Evolutionary conservation across 345 rosid genomes (phyloP).

Genomic region (Kandelia obovata): DNA sequence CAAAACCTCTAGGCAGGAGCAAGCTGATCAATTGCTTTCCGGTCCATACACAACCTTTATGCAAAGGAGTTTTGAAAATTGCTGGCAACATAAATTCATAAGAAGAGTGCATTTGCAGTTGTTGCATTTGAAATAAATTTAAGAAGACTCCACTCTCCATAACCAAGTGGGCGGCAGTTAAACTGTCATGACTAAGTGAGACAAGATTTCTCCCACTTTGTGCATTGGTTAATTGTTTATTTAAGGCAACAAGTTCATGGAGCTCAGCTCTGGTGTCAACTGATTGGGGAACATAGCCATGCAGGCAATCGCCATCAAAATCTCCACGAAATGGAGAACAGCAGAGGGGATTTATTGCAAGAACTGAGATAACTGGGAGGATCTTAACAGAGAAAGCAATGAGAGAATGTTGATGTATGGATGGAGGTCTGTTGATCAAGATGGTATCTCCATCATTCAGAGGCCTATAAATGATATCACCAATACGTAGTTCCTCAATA

Average conservation of each 20-base stretch:
- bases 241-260: constrained; percentile 71
- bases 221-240: constrained; percentile 62
- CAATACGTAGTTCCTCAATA: constrained; percentile 48
- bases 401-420: constrained; percentile 87
- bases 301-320: constrained; percentile 96
- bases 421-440: constrained; percentile 87
- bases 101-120: constrained; percentile 70
- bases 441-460: constrained; percentile 71
- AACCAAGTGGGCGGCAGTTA: constrained; percentile 64
- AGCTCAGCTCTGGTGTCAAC: constrained; percentile 72
- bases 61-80: constrained; percentile 42
- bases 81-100: constrained; percentile 41
- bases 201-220: constrained; percentile 83
- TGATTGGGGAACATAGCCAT: constrained; percentile 91
- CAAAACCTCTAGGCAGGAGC: constrained; percentile 68
- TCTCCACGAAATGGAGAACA: constrained; percentile 91
- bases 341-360: constrained; percentile 80
- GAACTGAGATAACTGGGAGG: constrained; percentile 63
- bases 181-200: constrained; percentile 76
- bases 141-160: constrained; percentile 51
- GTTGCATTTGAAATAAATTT: constrained; percentile 61
- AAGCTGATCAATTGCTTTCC: constrained; percentile 79
- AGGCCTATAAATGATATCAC: constrained; percentile 63
- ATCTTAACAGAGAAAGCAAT: constrained; percentile 71
- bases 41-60: constrained; percentile 52